Evolutionary conservation across 2,329 filamentous ascomycete species (phyloP).

Genomic region (Pestalotiopsis sp.): DNA sequence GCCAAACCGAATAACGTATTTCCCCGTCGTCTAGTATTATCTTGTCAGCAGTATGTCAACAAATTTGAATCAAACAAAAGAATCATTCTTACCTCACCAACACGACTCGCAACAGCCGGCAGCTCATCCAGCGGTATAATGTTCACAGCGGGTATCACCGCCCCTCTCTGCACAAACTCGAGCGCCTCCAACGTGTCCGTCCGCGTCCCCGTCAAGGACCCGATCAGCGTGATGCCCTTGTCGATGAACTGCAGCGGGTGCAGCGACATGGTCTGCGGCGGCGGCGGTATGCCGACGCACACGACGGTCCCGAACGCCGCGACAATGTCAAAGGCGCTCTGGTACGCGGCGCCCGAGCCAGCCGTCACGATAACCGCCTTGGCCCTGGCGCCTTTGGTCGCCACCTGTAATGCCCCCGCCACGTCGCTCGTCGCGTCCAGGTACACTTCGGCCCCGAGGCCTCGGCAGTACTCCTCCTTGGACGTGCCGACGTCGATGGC

Average conservation of each 20-base stretch:
- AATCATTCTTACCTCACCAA: not conserved
- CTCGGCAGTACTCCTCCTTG: slow-evolving; percentile 31
- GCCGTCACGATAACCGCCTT: slow-evolving; percentile 35
- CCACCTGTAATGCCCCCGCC: slow-evolving; percentile 24
- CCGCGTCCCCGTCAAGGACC: slow-evolving; percentile 38
- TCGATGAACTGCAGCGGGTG: slow-evolving; percentile 39
- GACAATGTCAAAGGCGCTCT: slow-evolving; percentile 35
- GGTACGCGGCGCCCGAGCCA: slow-evolving; percentile 33
- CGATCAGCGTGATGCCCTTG: slow-evolving; percentile 36
- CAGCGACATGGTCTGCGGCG: slow-evolving; percentile 25
- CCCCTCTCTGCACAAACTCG: slow-evolving; percentile 36
- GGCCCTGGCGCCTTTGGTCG: slow-evolving; percentile 25
- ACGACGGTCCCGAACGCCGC: slow-evolving; percentile 41
- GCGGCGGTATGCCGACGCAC: slow-evolving; percentile 39
- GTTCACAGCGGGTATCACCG: slow-evolving; percentile 29
- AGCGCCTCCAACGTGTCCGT: slow-evolving; percentile 42
- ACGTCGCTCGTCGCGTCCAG: slow-evolving; percentile 34
- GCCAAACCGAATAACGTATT: slow-evolving; percentile 3
- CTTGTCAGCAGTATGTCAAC: not conserved
- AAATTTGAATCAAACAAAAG: not conserved
- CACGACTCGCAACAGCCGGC: not conserved
- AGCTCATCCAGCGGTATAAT: slow-evolving; percentile 1
- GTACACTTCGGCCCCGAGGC: slow-evolving; percentile 39
- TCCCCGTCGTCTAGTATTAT: not conserved
- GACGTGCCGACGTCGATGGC: slow-evolving; percentile 38